Base-by-base conservation (phyloP, 352 stramenopile species). In the Hyaloperonospora arabidopsidis region DNA sequence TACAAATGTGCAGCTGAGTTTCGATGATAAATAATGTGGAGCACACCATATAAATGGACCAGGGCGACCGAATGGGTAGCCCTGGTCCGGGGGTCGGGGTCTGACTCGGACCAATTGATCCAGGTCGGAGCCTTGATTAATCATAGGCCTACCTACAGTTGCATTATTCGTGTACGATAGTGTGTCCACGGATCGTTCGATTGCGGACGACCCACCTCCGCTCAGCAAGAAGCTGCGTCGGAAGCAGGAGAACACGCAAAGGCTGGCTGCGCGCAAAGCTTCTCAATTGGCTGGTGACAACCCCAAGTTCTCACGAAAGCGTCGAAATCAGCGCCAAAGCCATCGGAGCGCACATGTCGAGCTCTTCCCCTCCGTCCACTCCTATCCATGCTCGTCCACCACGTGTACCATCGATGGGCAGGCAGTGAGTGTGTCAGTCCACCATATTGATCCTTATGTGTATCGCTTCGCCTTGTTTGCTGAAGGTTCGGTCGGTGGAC, bases 401-500 rank as follows among this genome's bases (percentile, higher is more conserved):
- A 66, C 50, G 51, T 79, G 70, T 51, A 48, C 18, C 38, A 49
- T 57, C 18, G 58, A n/a, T n/a, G n/a, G 23, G 36, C 47, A 22
- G 55, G 45, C 17, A 68, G 48, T 43, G 22, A 52, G n/a, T 72
- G 75, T 49, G 45, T 76, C 22, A n/a, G 46, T 76, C 15, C 79
- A 74, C 22, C 61, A 52, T 34, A 69, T 94, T 48, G 69, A 63
- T n/a, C 87, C 93, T 1, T 98, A 98, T 63, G 65, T 90, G 23
- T 96, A 95, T 63, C 79, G 82, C 39, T 98, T 97, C 78, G 57
- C 76, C 43, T 93, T 87, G 19, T 90, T 87, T 63, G 84, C 77
- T 50, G 98, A 98, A 67, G 66, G 74, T n/a, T 46, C 81, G 93
- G 34, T 98, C 93, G 94, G 64, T 88, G n/a, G n/a, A n/a, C n/a